Base-by-base conservation (phyloP, 116 monocot species). In the Papilionanthe hybrid region DNA sequence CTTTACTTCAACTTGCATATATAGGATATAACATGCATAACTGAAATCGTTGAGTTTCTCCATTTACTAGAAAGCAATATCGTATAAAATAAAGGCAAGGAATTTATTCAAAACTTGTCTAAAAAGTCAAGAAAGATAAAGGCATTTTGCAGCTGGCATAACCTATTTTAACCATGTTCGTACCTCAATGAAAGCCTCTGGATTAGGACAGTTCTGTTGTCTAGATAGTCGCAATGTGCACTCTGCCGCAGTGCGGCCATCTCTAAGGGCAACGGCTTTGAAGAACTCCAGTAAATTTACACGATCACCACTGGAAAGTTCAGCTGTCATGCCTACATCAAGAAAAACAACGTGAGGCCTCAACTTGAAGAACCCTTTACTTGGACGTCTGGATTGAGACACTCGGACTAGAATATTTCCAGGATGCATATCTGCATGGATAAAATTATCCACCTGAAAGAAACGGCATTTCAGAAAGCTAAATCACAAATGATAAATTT, bases 401-500 rank as follows among this genome's bases (percentile, higher is more conserved):
- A 86, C 83, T 58, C 88, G 88, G 60, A 93, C 93, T 81, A 93
- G 88, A 71, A 93, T 93, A 80, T 93, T 90, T 15, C 93, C 93
- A 47, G 93, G 93, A 78, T 93, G 93, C 93, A 93, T 88, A 79
- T 93, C 90, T 41, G 93, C 93, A 85, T 93, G 93, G 29, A 93
- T 83, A 83, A 93, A 93, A 80, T 93, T 93, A 84, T 93, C 90
- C 72, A 93, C 93, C 93, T 93, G 83, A 72, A 88, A 77, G 66
- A 72, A 74, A 66, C 25, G 29, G 37, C 30, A 20, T 42, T 29
- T 56, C 30, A 66, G 27, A 80, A 80, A 63, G 41, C 9, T 56
- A 30, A n/a, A 69, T 65, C 65, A 65, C 65, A 65, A 15, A 37
- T 37, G 37, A 32, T 69, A 15, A 69, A 37, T 30, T 69, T 13